Evolutionary conservation across 192 early-diverging fungal species (phyloP), one percentile per base, ranked within the genome.

Genomic region (Phycomyces blakesleeanus): DNA sequence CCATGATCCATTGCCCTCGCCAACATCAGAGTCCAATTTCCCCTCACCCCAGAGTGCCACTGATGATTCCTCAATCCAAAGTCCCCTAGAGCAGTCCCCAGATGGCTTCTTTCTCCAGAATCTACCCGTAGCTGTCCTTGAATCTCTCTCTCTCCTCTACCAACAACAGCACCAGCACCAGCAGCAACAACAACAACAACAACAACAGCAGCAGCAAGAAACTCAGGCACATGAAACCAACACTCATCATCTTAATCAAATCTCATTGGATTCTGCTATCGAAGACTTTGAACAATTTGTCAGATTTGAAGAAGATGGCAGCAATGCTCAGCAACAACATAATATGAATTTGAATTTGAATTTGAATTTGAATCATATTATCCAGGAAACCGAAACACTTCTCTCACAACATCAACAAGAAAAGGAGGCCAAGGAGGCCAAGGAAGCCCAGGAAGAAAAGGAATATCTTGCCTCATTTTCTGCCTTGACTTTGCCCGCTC

Each of bases 241-340:
- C 44, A 47, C 44, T n/a, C n/a, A n/a, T n/a, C n/a, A 47, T 3
- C 44, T n/a, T n/a, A n/a, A 47, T 3, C 44, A 47, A 47, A 47
- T 47, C 15, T 24, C 25, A 5, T 55, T 55, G 4, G 51, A 42
- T 16, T 15, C 6, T 42, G 15, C 39, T n/a, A 18, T 47, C 3
- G 44, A 47, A 11, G 47, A 59, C 38, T 61, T 61, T 53, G 63
- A 68, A 21, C 40, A 62, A 9, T 47, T 66, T 66, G 59, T 56
- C 16, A 49, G 29, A 6, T 61, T 57, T 62, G 66, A 61, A 64
- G 66, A 61, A 49, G 61, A 49, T 20, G 22, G 40, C 40, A n/a
- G 41, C 44, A 14, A 58, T 8, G 14, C 38, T 44, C 49, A 50
- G n/a, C 49, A 16, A 5, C 49, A 22, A 44, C 16, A 11, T 9